A percentile compares a stretch with the other conserved stretches of the same genome.
Evolutionary conservation across 2,329 filamentous ascomycete genomes (phyloP).

Genomic region (Fusarium sp.): DNA sequence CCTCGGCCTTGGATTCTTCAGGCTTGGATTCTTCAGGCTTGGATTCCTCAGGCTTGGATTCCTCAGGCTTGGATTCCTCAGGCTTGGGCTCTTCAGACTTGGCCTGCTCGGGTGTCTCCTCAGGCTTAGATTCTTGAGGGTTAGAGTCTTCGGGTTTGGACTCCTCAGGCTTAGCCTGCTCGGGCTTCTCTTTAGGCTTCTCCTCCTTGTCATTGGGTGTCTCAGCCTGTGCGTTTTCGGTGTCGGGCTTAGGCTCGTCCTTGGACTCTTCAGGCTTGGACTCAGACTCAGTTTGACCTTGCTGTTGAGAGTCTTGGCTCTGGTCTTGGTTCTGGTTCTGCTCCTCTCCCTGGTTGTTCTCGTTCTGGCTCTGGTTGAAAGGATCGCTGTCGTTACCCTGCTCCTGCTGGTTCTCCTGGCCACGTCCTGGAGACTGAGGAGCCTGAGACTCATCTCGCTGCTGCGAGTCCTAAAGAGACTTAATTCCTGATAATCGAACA

Average conservation of each 20-base stretch:
- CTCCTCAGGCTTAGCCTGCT: constrained; percentile 8
- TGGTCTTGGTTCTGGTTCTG: constrained; percentile 14
- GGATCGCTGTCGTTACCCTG: constrained; percentile 19
- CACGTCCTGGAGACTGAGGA: constrained; percentile 18
- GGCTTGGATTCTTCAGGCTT: constrained; percentile 11
- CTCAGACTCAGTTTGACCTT: constrained; percentile 18
- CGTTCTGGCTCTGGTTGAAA: constrained; percentile 9
- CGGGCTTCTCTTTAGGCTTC: constrained; percentile 7
- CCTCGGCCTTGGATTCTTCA: constrained; percentile 11
- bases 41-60: not conserved
- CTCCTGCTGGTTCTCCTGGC: constrained; percentile 11
- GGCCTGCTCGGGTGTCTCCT: not conserved
- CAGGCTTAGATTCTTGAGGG: constrained; percentile 2
- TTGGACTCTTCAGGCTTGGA: constrained; percentile 6
- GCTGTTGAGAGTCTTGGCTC: constrained; percentile 11
- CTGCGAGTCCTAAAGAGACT: constrained; percentile 29
- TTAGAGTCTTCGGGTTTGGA: not conserved
- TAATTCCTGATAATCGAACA: not conserved
- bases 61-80: constrained; percentile 4
- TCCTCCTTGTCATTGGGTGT: constrained; percentile 4
- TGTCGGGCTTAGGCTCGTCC: constrained; percentile 14
- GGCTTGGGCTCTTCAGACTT: constrained; percentile 5
- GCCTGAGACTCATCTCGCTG: constrained; percentile 25
- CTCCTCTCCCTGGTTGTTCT: not conserved
- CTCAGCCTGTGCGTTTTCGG: constrained; percentile 24